Evolutionary conservation across 2,329 filamentous ascomycete genomes (phyloP), one percentile per base, ranked within the genome.

Genomic region (Davidsoniella neocaledoniae): DNA sequence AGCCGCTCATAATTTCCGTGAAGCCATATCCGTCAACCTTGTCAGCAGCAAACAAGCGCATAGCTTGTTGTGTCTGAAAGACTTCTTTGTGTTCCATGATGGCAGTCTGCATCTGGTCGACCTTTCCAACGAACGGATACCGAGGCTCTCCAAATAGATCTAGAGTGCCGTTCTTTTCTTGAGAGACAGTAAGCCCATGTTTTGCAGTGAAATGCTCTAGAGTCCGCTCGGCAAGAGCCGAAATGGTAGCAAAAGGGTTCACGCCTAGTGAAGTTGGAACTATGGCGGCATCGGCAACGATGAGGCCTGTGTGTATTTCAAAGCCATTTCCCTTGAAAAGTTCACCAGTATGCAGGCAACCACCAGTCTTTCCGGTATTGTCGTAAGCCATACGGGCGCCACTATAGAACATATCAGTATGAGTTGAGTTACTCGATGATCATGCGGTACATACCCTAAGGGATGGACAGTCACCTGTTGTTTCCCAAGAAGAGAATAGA

Each of bases 161-260:
- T 2, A 80, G 64, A 17, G 68, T 58, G 1, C 63, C 67, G 51
- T 73, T 74, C 21, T 63, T 63, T 19, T 67, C 62, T 2, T 62
- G 60, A 51, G 70, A 66, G 47, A 79, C 70, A 5, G 51, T 54
- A 9, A 78, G 63, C 0, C 57, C 56, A 5, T 65, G 57, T 7
- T 63, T 62, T 47, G 62, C 55, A 2, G 70, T 66, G 46, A 73
- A 72, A 5, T 67, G 59, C 47, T 75, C 71, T 5, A 82, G 69
- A 0, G 74, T 73, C 8, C 80, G 67, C 61, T 83, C 80, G 0
- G 80, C 78, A 17, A 85, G 68, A 2, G 80, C 79, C 0, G 78
- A 73, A 55, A 83, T 83, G 1, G 79, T 84, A 1, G 79, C 80
- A 48, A 81, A 71, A 0, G 80, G 79, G 57, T 84, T 84, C 2